Evolutionary conservation across 2,329 filamentous ascomycete species (phyloP).

Genomic region (Talaromyces sp.): DNA sequence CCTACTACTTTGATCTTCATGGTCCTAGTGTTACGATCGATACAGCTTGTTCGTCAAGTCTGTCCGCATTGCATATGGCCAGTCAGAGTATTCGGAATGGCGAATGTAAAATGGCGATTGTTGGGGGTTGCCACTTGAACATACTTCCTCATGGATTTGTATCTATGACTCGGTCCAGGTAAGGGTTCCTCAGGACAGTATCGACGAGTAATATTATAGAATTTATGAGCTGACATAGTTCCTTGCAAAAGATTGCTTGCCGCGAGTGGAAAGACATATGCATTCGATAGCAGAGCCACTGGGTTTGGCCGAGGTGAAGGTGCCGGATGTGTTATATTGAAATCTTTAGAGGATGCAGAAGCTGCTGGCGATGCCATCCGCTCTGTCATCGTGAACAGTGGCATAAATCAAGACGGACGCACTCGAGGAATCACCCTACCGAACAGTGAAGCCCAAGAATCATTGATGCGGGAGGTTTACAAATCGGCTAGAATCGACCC

Average conservation of each 20-base stretch:
- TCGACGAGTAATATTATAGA: too few relatives aligned
- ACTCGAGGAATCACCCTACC: conserved; percentile 32
- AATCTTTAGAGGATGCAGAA: conserved; percentile 27
- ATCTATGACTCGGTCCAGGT: conserved; percentile 27
- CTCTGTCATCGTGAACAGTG: conserved; percentile 23
- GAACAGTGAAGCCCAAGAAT: conserved; percentile 38
- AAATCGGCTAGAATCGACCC: conserved; percentile 39
- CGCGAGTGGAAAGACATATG: conserved; percentile 27
- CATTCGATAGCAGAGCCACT: conserved; percentile 29
- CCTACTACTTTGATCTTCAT: conserved; percentile 33
- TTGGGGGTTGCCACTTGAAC: conserved; percentile 31
- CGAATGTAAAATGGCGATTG: conserved; percentile 29
- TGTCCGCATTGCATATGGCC: conserved; percentile 32
- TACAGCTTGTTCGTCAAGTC: conserved; percentile 32
- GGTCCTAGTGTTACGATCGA: conserved; percentile 34
- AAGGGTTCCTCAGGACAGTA: background rate
- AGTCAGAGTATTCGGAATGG: conserved; percentile 27
- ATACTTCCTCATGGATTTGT: conserved; percentile 27
- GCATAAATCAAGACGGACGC: conserved; percentile 26
- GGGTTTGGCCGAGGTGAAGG: conserved; percentile 43
- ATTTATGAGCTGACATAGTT: too few relatives aligned
- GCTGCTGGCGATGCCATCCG: conserved; percentile 28
- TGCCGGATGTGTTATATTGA: conserved; percentile 31
- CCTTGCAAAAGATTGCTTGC: conserved; percentile 20
- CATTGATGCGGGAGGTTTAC: conserved; percentile 43